Evolutionary conservation across 331 rosid genomes (phyloP), one percentile per base, ranked within the genome.

Genomic region (Phaseolus coccineus): DNA sequence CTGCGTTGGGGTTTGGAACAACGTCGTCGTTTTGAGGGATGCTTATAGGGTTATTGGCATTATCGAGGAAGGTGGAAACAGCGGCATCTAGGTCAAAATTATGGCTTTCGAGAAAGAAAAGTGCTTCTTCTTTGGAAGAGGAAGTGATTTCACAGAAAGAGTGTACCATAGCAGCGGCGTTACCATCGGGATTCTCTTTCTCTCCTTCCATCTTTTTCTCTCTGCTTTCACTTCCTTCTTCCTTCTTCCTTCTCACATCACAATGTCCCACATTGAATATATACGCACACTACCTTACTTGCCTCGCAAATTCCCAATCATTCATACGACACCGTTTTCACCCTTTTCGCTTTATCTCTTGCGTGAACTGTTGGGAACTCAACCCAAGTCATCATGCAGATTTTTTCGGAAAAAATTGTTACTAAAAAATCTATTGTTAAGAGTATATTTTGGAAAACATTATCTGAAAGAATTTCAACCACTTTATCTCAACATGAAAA

Each of bases 81-180:
- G 98, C 98, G 47, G 97, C 90, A 80, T 95, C 97, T 51, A 95
- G 97, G 79, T 91, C 94, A 88, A 89, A 95, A 53, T 91, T 90
- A 83, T 92, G 97, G 83, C 85, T 78, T 35, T 95, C 98, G 22
- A 95, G 87, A 88, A 85, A 95, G 93, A 91, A 91, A 47, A 78
- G 73, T 33, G 97, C 98, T 83, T 90, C 97, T 69, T 90, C 90
- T 22, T 79, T 84, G 27, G 98, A 70, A 44, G 97, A 82, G 4
- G 92, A 85, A 52, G 98, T 90, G 91, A 95, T 88, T 74, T 95
- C 97, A 74, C 87, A 63, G 96, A 95, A 95, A 33, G 98, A 81
- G 30, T 48, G 52, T 81, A 92, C 30, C n/a, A 90, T 80, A 2
- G 71, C 74, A 2, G 47, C 47, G 8, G 70, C 83, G 61, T 83